phyloP scores from a whole-genome alignment of 2,329 filamentous ascomycete species.

The Penicillium polonicum region DNA sequence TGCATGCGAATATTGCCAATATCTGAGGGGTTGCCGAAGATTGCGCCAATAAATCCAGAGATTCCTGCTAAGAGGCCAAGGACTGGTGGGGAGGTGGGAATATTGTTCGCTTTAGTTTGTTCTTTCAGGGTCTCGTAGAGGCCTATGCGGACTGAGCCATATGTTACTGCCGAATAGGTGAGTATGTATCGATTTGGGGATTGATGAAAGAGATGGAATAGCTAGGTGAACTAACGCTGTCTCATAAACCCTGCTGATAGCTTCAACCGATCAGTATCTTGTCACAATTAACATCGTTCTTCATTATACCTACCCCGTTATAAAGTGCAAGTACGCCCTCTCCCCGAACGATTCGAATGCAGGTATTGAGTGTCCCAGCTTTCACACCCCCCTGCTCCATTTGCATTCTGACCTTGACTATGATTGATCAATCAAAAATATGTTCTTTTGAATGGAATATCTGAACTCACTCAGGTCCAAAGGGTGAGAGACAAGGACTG shows the following conservation, averaged over 20 bases:
- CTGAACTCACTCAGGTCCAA: slow-evolving; percentile 26
- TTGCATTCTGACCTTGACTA: slow-evolving; percentile 30
- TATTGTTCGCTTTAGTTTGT: slow-evolving; percentile 5
- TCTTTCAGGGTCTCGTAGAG: slow-evolving; percentile 27
- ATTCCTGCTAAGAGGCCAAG: slow-evolving; percentile 18
- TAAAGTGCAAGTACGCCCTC: slow-evolving; percentile 23
- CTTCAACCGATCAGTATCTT: slow-evolving; percentile 4
- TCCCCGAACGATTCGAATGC: slow-evolving; percentile 16
- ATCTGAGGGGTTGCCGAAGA: slow-evolving; percentile 26
- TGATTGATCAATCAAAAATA: background rate
- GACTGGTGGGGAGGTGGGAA: slow-evolving; percentile 9
- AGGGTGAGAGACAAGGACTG: slow-evolving; percentile 27
- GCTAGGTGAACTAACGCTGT: slow-evolving; percentile 13
- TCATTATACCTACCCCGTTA: slow-evolving; percentile 16
- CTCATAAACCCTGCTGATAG: slow-evolving; percentile 26
- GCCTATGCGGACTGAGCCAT: slow-evolving; percentile 27
- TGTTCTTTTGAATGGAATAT: background rate
- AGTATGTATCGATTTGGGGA: background rate
- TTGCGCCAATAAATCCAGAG: slow-evolving; percentile 24
- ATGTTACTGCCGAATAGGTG: slow-evolving; percentile 21
- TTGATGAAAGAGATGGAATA: background rate
- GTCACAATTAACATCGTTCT: background rate
- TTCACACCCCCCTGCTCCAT: slow-evolving; percentile 15
- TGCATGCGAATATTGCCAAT: slow-evolving; percentile 31
- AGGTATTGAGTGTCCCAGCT: slow-evolving; percentile 17